A percentile compares a stretch with the other conserved stretches of the same genome.
Evolutionary conservation across 805 yeast species (phyloP).

Genomic region (Saturnispora saitoi): DNA sequence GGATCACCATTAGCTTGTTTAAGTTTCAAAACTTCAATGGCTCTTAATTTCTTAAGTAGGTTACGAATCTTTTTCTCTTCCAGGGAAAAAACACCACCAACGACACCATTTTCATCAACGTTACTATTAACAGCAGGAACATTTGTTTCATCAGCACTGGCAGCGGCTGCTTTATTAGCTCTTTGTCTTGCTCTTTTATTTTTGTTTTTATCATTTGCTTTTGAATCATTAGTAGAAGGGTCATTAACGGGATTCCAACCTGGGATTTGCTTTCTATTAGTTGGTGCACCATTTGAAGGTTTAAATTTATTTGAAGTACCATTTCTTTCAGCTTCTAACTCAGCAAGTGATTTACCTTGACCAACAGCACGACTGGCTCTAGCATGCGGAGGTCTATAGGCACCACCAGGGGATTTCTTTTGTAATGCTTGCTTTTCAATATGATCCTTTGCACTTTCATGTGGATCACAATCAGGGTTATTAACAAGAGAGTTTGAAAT

Average conservation of each 20-base stretch:
- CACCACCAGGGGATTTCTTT: constrained; percentile 27
- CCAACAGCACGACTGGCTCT: constrained; percentile 38
- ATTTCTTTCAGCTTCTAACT: constrained; percentile 38
- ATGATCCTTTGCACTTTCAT: constrained; percentile 58
- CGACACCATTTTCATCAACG: constrained; percentile 31
- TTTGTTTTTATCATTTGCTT: constrained; percentile 57
- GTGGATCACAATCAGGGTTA: constrained; percentile 50
- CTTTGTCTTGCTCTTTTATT: constrained; percentile 60
- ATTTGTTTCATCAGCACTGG: constrained; percentile 31
- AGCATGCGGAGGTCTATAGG: constrained; percentile 97
- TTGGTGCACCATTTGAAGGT: constrained; percentile 3
- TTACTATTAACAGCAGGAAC: constrained; percentile 30
- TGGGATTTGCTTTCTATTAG: constrained; percentile 8
- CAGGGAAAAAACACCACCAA: constrained; percentile 57
- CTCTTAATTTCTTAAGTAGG: constrained; percentile 84
- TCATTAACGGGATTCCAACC: constrained; percentile 21
- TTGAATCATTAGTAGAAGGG: constrained; percentile 31
- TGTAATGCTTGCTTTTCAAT: constrained; percentile 33
- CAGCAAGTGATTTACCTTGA: constrained; percentile 45
- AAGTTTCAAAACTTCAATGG: constrained; percentile 84
- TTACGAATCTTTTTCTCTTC: constrained; percentile 93
- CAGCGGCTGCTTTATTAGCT: constrained; percentile 42
- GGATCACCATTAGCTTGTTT: constrained; percentile 78
- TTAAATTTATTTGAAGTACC: constrained; percentile 6
- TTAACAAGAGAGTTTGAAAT: constrained; percentile 35